phyloP scores from a whole-genome alignment of 2,329 filamentous ascomycete species.

The Verticillium nonalfalfae region DNA sequence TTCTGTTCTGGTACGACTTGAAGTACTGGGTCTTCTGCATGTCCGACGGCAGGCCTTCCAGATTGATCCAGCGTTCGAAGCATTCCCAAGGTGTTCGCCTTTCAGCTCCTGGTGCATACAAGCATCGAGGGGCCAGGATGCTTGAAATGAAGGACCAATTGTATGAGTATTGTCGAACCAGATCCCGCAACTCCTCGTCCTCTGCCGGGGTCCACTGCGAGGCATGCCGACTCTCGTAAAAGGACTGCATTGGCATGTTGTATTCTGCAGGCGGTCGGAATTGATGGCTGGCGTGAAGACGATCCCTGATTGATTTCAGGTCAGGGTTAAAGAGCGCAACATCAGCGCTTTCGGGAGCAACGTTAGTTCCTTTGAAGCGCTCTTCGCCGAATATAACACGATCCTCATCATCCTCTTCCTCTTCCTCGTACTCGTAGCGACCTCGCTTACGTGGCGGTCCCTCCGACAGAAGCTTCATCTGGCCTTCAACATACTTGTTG shows the following conservation, averaged over 20 bases:
- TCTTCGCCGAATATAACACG: slow-evolving; percentile 28
- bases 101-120: slow-evolving; percentile 80
- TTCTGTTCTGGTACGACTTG: slow-evolving; percentile 59
- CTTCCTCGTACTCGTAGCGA: slow-evolving; percentile 74
- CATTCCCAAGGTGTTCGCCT: slow-evolving; percentile 96
- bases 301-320: slow-evolving; percentile 82
- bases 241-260: slow-evolving; percentile 81
- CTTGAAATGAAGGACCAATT: slow-evolving; percentile 95
- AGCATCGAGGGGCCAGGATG: slow-evolving; percentile 66
- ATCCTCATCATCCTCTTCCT: slow-evolving; percentile 54
- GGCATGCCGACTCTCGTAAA: slow-evolving; percentile 80
- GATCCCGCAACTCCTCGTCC: slow-evolving; percentile 78
- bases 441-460: slow-evolving; percentile 69
- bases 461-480: slow-evolving; percentile 62
- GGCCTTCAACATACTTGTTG: slow-evolving; percentile 80
- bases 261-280: slow-evolving; percentile 91
- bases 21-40: slow-evolving; percentile 97
- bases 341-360: slow-evolving; percentile 64
- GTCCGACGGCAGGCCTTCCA: slow-evolving; percentile 85
- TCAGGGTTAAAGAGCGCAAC: slow-evolving; percentile 87
- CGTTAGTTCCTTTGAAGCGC: slow-evolving; percentile 23
- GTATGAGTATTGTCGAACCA: slow-evolving; percentile 91
- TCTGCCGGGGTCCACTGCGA: slow-evolving; percentile 91
- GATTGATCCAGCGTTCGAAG: slow-evolving; percentile 90
- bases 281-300: slow-evolving; percentile 83